Evolutionary conservation across 768 basidiomycete species (phyloP).

Genomic region (Rhodotorula diobovata): DNA sequence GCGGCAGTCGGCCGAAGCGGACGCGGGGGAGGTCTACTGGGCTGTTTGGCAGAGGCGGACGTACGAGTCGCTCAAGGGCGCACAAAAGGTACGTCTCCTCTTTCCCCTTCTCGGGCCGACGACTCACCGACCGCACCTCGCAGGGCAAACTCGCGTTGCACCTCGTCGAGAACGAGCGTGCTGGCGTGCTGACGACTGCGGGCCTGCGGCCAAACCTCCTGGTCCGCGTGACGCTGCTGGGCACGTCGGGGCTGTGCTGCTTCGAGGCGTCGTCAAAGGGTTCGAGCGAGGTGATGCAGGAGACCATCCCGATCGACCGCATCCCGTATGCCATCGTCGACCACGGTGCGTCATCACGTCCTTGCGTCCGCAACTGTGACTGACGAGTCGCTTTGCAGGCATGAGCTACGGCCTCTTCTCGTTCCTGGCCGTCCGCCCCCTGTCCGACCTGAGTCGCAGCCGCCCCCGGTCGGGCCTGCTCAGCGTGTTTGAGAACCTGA

Average conservation of each 20-base stretch:
- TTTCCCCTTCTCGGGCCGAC: too few species aligned
- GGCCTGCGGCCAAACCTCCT: neutral
- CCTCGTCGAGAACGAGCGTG: neutral
- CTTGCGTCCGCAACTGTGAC: neutral
- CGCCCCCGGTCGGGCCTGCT: conserved; percentile 24
- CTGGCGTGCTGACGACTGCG: neutral
- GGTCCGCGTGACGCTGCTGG: neutral
- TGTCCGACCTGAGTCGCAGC: neutral
- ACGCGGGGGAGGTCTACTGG: conserved; percentile 18
- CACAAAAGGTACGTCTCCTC: conserved; percentile 8
- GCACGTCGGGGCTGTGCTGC: neutral
- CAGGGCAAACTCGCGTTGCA: conserved; percentile 30
- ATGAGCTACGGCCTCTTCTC: conserved; percentile 13
- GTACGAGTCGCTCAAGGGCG: conserved; percentile 1
- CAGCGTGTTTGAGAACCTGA: conserved; percentile 24
- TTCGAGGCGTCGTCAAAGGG: conserved; percentile 18
- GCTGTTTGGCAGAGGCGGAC: conserved; percentile 13
- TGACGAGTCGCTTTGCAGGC: neutral
- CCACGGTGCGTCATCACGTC: conserved; percentile 15
- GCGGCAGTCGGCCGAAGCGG: conserved; percentile 4
- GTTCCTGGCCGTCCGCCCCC: conserved; percentile 7
- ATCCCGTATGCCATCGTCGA: conserved; percentile 21
- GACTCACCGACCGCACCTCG: neutral
- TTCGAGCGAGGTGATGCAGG: neutral
- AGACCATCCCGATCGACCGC: conserved; percentile 22